phyloP scores from a whole-genome alignment of 768 basidiomycete genomes.

The Pleurotus giganteus region DNA sequence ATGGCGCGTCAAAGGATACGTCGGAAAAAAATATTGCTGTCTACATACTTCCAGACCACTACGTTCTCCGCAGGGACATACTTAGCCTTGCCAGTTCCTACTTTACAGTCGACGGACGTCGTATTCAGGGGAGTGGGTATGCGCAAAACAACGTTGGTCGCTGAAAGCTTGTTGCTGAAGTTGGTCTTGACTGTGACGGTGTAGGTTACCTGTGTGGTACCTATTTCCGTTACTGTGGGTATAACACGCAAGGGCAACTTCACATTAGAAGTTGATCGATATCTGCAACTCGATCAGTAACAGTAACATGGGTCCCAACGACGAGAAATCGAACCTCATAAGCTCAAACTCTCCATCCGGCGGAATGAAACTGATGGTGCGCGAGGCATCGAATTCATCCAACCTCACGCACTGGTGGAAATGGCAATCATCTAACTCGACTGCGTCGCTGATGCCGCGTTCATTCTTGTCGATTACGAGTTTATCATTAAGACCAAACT shows the following conservation, averaged over 20 bases:
- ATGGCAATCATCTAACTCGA: constrained; percentile 96
- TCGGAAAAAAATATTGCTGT: background rate
- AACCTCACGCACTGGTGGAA: constrained; percentile 98
- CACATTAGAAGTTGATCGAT: constrained; percentile 94
- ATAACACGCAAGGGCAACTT: constrained; percentile 90
- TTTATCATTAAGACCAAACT: constrained; percentile 98
- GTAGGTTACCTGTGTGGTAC: constrained; percentile 90
- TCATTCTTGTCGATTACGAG: constrained; percentile 90
- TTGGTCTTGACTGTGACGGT: constrained; percentile 83
- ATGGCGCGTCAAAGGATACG: background rate
- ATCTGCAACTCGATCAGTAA: constrained; percentile 46
- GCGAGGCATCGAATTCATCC: constrained; percentile 89
- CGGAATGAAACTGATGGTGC: constrained; percentile 96
- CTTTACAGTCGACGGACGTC: constrained; percentile 89
- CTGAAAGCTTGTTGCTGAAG: constrained; percentile 90
- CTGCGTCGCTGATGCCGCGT: constrained; percentile 67
- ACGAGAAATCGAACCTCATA: constrained; percentile 67
- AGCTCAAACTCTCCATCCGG: constrained; percentile 99
- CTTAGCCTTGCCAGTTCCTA: constrained; percentile 91
- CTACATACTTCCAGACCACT: constrained; percentile 93
- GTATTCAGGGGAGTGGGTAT: constrained; percentile 98
- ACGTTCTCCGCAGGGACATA: constrained; percentile 96
- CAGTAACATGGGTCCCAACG: background rate
- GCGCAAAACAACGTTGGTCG: constrained; percentile 86
- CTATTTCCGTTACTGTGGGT: constrained; percentile 90